phyloP scores from a whole-genome alignment of 345 rosid genomes.

The Psidium friedrichsthalianum region DNA sequence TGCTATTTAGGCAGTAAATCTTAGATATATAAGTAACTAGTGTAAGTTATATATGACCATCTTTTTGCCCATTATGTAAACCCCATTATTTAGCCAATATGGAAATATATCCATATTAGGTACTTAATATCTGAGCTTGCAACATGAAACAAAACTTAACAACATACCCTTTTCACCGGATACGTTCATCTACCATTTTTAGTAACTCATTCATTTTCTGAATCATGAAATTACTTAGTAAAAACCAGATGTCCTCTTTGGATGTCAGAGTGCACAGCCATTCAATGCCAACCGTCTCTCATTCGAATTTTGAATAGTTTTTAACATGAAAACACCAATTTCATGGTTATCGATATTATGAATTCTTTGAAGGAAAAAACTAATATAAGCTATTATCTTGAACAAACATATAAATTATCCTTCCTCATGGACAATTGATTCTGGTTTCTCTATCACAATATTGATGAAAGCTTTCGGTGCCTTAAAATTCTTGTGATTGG shows the following conservation, averaged over 20 bases:
- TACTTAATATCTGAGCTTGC: neutral
- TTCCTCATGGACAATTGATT: neutral
- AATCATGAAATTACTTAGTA: neutral
- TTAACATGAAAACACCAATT: too few relatives aligned
- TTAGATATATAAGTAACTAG: neutral
- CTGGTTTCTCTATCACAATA: neutral
- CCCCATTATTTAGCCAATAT: neutral
- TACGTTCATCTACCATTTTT: neutral
- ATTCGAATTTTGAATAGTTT: too few relatives aligned
- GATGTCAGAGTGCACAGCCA: neutral
- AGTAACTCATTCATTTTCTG: neutral
- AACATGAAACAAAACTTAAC: neutral
- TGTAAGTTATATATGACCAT: neutral
- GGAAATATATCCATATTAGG: neutral
- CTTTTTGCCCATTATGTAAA: neutral
- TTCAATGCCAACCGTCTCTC: too few relatives aligned
- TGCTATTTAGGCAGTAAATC: neutral
- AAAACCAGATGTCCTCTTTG: neutral
- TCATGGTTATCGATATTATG: neutral
- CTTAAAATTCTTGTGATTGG: neutral
- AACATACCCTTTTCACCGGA: neutral
- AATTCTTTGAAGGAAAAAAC: neutral
- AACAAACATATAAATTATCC: neutral
- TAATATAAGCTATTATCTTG: neutral
- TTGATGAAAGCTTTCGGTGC: neutral